phyloP scores from a whole-genome alignment of 257 asterid species.

The Forsythia viridissima region DNA sequence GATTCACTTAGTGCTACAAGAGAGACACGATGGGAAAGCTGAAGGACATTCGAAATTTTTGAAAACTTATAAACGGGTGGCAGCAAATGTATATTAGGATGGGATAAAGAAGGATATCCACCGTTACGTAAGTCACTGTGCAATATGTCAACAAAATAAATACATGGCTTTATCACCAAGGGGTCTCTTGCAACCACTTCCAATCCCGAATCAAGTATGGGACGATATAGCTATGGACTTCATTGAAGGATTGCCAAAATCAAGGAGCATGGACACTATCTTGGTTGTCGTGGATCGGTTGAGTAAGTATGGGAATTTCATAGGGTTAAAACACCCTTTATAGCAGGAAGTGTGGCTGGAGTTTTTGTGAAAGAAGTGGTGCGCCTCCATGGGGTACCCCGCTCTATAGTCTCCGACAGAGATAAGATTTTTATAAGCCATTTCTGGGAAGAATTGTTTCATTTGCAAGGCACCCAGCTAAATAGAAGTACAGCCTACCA shows the following conservation, averaged over 20 bases:
- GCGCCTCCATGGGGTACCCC: not conserved
- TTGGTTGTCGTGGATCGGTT: not conserved
- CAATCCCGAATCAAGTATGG: not conserved
- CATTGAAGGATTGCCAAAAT: not conserved
- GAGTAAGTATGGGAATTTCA: not conserved
- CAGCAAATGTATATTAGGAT: not conserved
- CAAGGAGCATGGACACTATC: not conserved
- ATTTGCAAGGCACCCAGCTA: not conserved
- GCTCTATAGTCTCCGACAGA: not conserved
- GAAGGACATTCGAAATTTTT: not conserved
- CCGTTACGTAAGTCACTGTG: no score
- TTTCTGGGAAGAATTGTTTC: not conserved
- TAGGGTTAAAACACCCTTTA: not conserved
- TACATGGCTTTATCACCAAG: no score
- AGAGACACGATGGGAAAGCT: not conserved
- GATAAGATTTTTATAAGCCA: not conserved
- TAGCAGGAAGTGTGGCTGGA: not conserved
- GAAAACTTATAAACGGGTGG: not conserved
- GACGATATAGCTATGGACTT: slow-evolving; percentile 1
- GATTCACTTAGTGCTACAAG: not conserved
- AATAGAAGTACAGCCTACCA: not conserved
- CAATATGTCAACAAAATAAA: not conserved
- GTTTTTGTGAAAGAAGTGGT: not conserved
- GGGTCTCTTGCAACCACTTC: not conserved
- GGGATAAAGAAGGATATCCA: not conserved